Percentiles rank a stretch among this genome's conserved stretches.
Evolutionary conservation across 139 green algal species (phyloP).

Genomic region (Monoraphidium neglectum): DNA sequence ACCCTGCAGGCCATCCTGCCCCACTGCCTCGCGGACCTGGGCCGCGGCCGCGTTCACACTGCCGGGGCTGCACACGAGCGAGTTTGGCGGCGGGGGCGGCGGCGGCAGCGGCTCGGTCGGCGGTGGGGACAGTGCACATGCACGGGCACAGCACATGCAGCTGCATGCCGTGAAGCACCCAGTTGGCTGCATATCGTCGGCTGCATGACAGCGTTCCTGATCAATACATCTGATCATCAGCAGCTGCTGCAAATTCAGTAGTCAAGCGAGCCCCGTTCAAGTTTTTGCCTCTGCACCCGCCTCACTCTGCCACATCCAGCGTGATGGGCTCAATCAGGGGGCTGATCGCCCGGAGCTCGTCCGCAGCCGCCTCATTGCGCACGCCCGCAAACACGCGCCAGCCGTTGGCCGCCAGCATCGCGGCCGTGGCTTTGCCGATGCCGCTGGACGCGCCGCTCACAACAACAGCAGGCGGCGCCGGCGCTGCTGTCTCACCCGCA

Average conservation of each 20-base stretch:
- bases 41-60: slow-evolving; percentile 3
- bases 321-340: slow-evolving; percentile 9
- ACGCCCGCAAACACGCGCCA: slow-evolving; percentile 38
- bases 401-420: slow-evolving; percentile 1
- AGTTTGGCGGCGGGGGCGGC: neutral
- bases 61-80: neutral
- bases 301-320: slow-evolving; percentile 21
- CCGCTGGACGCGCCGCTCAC: too few species aligned
- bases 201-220: neutral
- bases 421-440: too few species aligned
- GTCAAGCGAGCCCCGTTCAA: neutral
- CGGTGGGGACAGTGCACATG: neutral
- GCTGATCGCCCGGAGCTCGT: neutral
- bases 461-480: too few species aligned
- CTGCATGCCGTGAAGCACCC: too few species aligned
- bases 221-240: neutral
- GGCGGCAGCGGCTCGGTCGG: neutral
- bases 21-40: slow-evolving; percentile 8
- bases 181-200: too few species aligned
- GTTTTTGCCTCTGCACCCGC: too few species aligned
- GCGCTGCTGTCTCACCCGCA: too few species aligned
- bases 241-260: neutral
- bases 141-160: neutral
- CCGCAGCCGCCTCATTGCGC: slow-evolving; percentile 2
- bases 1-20: neutral